Conservation (phyloP, 306 rosid genomes). For the Glycine latifolia region DNA sequence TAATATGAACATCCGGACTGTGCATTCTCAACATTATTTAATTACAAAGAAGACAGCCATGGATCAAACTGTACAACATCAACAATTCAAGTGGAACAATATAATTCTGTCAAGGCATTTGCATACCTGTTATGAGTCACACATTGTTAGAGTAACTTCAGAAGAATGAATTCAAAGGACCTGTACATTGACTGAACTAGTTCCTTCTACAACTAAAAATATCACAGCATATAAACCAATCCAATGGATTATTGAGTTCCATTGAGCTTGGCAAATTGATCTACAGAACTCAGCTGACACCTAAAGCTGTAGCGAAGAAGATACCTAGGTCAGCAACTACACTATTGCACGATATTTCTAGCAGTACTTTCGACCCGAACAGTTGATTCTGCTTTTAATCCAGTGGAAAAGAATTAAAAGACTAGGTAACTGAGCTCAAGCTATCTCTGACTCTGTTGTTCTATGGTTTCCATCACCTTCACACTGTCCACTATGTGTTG, state of each 20-base stretch:
- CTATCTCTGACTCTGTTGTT: slow-evolving; percentile 66
- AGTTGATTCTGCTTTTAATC: slow-evolving; percentile 30
- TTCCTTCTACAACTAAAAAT: slow-evolving; percentile 36
- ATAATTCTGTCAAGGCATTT: slow-evolving; percentile 23
- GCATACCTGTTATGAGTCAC: no score
- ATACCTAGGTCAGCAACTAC: slow-evolving; percentile 41
- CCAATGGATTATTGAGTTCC: not conserved
- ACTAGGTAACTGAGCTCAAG: no score
- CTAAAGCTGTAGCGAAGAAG: slow-evolving; percentile 48
- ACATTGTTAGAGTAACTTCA: slow-evolving; percentile 32
- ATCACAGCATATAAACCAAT: slow-evolving; percentile 10
- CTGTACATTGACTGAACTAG: not conserved
- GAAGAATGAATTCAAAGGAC: slow-evolving; percentile 39
- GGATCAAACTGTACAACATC: slow-evolving; percentile 41
- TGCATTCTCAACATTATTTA: slow-evolving; percentile 7
- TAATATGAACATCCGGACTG: not conserved
- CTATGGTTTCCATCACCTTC: slow-evolving; percentile 80
- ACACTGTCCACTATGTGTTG: slow-evolving; percentile 88
- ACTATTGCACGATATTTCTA: slow-evolving; percentile 38
- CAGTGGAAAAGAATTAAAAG: slow-evolving; percentile 9
- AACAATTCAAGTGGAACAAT: not conserved
- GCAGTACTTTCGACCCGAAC: no score
- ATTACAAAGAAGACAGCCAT: slow-evolving; percentile 35
- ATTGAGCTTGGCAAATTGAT: not conserved
- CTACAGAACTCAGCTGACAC: slow-evolving; percentile 50